Evolutionary conservation across 495 filamentous ascomycete genomes (phyloP), one percentile per base, ranked within the genome.

Genomic region (Hyaloscypha finlandica): DNA sequence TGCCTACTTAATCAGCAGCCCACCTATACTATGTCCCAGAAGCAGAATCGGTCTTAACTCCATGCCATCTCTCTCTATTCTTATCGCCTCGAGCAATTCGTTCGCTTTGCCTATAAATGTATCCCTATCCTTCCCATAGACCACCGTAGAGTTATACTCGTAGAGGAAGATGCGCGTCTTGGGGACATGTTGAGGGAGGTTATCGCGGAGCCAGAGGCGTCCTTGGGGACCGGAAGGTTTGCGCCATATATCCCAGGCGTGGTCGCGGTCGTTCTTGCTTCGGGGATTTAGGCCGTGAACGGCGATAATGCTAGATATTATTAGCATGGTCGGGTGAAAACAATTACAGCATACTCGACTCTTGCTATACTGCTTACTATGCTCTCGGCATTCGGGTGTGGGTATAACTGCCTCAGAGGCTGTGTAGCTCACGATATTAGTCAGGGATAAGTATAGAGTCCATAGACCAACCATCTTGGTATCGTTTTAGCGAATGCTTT

Each of bases 1-100:
- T 32, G 65, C 65, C 57, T 78, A 74, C 65, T 79, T 79, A 58
- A 75, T 68, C 0, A 80, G 64, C 25, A 80, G 73, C 2, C 78
- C 78, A 14, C 77, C 78, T 1, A 79, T 53, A 61, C 77, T 80
- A 64, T 80, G 77, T 37, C 73, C 73, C 48, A 79, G 51, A 68
- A 79, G 77, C n/a, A 80, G 45, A 35, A 78, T 61, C 12, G 74
- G 74, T 14, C 70, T 59, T 0, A 58, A 64, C 60, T 69, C 66
- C 6, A 61, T 39, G 16, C 57, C 63, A 2, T 71, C 31, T 53
- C 74, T 60, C 66, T 68, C 60, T 37, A 67, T 65, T 48, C 67
- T 58, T 37, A 76, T 70, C 2, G 51, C 58, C 52, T 71, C 68
- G 25, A 74, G 70, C 0, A 74, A 62, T 35, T 73, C 70, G 30